Evolutionary conservation across 257 asterid species (phyloP).

Genomic region (Penstemon eatonii): DNA sequence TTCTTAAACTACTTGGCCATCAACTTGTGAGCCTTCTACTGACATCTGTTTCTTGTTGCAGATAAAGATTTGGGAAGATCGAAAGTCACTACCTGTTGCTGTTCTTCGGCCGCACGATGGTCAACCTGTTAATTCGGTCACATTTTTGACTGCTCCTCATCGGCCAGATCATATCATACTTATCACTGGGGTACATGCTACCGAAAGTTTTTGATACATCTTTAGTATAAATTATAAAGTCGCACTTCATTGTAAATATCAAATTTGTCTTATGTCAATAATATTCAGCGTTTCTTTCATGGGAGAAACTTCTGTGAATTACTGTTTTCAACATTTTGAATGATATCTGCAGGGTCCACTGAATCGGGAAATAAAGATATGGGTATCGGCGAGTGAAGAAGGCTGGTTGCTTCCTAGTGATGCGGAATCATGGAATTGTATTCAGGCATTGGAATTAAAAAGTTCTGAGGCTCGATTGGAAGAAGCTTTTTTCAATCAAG

Average conservation of each 20-base stretch:
- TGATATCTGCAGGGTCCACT: conserved; percentile 70
- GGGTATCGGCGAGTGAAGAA: conserved; percentile 94
- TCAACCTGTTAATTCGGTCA: conserved; percentile 92
- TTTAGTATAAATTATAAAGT: neutral
- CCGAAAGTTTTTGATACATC: neutral
- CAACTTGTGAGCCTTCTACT: conserved; percentile 3
- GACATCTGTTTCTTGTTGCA: conserved; percentile 39
- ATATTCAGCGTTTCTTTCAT: neutral
- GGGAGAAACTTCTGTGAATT: conserved; percentile 9
- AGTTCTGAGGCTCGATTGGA: conserved; percentile 66
- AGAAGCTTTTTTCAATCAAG: conserved; percentile 97
- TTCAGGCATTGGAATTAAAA: conserved; percentile 77
- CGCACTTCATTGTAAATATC: neutral
- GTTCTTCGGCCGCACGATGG: conserved; percentile 92
- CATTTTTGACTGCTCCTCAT: conserved; percentile 85
- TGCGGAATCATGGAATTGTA: conserved; percentile 89
- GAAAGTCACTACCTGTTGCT: conserved; percentile 77
- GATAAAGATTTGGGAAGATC: conserved; percentile 98
- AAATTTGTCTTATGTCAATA: neutral
- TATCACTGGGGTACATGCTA: conserved; percentile 80
- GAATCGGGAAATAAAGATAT: conserved; percentile 81
- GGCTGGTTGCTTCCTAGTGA: conserved; percentile 97
- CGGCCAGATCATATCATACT: conserved; percentile 93
- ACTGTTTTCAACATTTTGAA: conserved; percentile 25
- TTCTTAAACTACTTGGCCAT: neutral